Percentiles rank a stretch among this genome's conserved stretches.
These are phyloP conservation scores for Salvia hispanica DNA, from an alignment of 257 asterid species.

Conservation along the genomic window DNA sequence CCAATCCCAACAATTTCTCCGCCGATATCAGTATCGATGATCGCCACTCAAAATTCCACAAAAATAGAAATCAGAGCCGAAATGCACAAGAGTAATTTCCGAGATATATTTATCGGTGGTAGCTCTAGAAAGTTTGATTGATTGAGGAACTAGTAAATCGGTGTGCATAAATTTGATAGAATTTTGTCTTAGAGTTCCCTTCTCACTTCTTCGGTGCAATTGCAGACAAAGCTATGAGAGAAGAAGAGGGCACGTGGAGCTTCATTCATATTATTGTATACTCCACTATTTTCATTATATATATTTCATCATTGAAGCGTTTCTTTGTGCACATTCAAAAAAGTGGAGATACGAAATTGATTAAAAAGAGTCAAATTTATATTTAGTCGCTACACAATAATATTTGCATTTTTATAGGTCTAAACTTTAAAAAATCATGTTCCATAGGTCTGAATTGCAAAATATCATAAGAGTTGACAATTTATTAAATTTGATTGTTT, in stretches of 20 bases:
- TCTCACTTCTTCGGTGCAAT: background rate
- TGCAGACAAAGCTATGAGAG: conserved; percentile 8
- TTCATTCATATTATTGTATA: background rate
- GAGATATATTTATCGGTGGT: too few relatives aligned
- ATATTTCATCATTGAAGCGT: too few relatives aligned
- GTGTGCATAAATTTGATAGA: background rate
- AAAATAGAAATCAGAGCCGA: background rate
- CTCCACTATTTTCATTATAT: too few relatives aligned
- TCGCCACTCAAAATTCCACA: background rate
- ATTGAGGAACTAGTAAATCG: conserved; percentile 8
- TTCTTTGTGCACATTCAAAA: too few relatives aligned
- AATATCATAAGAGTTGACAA: too few relatives aligned
- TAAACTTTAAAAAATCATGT: too few relatives aligned
- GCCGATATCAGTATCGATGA: conserved; percentile 2
- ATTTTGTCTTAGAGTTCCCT: conserved; percentile 3
- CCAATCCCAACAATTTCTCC: conserved; percentile 8
- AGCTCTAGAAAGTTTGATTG: conserved; percentile 8
- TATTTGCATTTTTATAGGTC: too few relatives aligned
- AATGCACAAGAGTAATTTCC: background rate
- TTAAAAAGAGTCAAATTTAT: too few relatives aligned
- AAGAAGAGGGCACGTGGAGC: conserved; percentile 19
- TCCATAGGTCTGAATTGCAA: too few relatives aligned
- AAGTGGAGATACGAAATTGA: too few relatives aligned
- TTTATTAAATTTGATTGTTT: too few relatives aligned
- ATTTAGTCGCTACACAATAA: too few relatives aligned